A percentile compares a stretch with the other conserved stretches of the same genome.
Conservation (phyloP, 345 rosid genomes). For the Xanthoceras sorbifolium region DNA sequence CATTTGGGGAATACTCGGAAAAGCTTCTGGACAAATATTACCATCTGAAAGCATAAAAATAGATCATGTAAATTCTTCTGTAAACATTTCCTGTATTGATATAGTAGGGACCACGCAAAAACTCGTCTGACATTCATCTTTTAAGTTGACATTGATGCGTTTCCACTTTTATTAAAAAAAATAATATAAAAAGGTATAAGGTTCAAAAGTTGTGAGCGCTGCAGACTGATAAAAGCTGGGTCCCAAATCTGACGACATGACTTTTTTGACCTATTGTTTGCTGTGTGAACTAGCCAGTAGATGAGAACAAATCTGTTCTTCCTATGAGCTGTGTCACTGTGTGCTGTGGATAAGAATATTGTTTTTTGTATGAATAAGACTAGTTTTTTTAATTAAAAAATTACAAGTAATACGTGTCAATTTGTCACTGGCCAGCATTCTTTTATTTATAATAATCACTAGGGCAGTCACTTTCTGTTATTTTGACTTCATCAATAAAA, state of each 20-base stretch:
- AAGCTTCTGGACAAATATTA: constrained; percentile 75
- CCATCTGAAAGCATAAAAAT: constrained; percentile 45
- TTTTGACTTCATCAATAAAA: background rate
- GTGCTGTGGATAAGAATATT: constrained; percentile 3
- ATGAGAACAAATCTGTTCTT: background rate
- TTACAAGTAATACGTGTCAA: background rate
- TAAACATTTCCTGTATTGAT: background rate
- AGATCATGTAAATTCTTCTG: background rate
- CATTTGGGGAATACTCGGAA: constrained; percentile 88
- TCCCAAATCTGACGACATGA: background rate
- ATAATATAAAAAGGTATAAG: background rate
- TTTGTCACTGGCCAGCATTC: background rate
- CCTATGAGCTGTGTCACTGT: background rate
- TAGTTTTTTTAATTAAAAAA: no score
- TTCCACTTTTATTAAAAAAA: no score
- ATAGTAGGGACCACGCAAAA: background rate
- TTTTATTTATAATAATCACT: background rate
- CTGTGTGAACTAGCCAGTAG: background rate
- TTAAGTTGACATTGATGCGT: background rate
- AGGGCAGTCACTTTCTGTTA: background rate
- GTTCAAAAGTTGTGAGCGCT: background rate
- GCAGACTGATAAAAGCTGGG: background rate
- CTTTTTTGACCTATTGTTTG: background rate
- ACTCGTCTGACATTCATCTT: background rate
- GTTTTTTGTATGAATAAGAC: background rate